These are phyloP conservation scores for Candida golubevii DNA, from an alignment of 805 yeast genomes.

Conservation along the genomic window DNA sequence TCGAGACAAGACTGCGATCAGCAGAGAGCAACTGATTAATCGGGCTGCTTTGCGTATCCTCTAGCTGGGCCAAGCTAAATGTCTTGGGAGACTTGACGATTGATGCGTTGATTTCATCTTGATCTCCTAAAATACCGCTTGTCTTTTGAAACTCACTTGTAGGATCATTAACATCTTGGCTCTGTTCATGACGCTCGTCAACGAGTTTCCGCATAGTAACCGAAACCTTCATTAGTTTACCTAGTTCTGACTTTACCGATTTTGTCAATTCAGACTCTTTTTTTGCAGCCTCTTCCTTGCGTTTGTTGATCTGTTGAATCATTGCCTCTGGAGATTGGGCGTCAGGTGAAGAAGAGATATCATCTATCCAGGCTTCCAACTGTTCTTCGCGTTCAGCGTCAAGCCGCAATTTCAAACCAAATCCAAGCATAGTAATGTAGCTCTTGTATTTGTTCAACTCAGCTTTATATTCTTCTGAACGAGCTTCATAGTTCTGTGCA, in stretches of 20 bases:
- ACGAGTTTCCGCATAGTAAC: conserved; percentile 13
- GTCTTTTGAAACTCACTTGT: not conserved
- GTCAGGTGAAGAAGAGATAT: conserved; percentile 1
- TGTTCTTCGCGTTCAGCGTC: conserved; percentile 35
- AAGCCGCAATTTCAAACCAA: conserved; percentile 43
- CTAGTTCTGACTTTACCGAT: conserved; percentile 31
- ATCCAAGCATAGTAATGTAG: conserved; percentile 43
- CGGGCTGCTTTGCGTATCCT: conserved; percentile 33
- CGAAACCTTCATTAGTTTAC: conserved; percentile 17
- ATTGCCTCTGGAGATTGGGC: conserved; percentile 8
- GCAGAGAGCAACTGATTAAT: conserved; percentile 29
- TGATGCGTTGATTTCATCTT: conserved; percentile 13
- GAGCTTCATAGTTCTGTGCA: conserved; percentile 36
- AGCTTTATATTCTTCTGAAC: conserved; percentile 39
- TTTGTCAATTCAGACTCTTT: conserved; percentile 30
- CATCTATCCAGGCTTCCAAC: conserved; percentile 7
- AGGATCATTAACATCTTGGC: not conserved
- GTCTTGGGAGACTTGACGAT: conserved; percentile 40
- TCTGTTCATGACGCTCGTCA: not conserved
- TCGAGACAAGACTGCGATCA: conserved; percentile 2
- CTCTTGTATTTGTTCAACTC: conserved; percentile 45
- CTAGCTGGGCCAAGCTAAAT: conserved; percentile 33
- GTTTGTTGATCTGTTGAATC: conserved; percentile 6
- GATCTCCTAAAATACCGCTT: not conserved
- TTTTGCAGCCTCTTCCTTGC: conserved; percentile 6